A percentile compares a stretch with the other conserved stretches of the same genome.
Evolutionary conservation across 225 moss, liverwort and hornwort species (phyloP).

Genomic region (Rhytidiadelphus loreus): DNA sequence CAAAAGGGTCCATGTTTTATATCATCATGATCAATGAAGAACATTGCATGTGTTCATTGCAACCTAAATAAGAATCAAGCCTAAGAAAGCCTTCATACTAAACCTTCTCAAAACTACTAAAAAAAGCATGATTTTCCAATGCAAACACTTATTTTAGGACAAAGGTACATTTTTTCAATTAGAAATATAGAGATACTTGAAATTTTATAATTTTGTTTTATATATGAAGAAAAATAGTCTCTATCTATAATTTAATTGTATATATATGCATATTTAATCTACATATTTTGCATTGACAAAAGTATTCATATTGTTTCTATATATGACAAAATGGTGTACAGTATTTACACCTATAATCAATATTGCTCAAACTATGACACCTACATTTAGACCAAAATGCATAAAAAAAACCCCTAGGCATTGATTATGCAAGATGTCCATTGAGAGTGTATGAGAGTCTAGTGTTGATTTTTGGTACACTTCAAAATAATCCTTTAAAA

Average conservation of each 20-base stretch:
- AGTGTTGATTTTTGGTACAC: too few species aligned
- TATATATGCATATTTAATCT: background rate
- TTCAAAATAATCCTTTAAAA: background rate
- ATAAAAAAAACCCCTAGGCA: too few species aligned
- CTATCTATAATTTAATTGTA: background rate
- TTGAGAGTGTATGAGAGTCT: rapidly evolving
- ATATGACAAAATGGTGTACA: background rate
- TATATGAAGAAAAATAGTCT: background rate
- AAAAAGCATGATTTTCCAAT: rapidly evolving
- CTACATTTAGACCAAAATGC: background rate
- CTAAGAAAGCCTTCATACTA: rapidly evolving
- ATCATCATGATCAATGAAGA: background rate
- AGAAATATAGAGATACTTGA: background rate
- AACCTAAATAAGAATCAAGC: background rate
- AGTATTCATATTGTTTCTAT: background rate
- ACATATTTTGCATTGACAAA: background rate
- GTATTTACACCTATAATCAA: too few species aligned
- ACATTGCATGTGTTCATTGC: background rate
- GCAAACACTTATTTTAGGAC: background rate
- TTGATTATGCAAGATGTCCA: background rate
- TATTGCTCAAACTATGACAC: rapidly evolving
- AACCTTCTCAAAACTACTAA: background rate
- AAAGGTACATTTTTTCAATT: background rate
- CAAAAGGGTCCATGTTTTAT: rapidly evolving
- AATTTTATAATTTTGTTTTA: too few species aligned